phyloP scores from a whole-genome alignment of 768 basidiomycete genomes.

The Phanerochaete sordida region DNA sequence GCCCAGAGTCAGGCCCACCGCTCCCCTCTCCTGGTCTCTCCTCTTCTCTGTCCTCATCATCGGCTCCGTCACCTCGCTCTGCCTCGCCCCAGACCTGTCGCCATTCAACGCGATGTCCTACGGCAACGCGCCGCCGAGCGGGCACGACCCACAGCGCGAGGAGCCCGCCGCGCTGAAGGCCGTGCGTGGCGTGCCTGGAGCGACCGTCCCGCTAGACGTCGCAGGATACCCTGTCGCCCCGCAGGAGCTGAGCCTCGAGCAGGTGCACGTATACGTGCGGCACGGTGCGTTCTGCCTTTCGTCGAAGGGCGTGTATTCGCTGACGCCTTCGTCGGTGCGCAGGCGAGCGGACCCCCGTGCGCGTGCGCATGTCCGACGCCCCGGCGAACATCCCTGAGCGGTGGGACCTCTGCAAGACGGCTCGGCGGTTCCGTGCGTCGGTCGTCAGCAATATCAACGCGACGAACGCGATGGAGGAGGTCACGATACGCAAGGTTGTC shows the following conservation, averaged over 20 bases:
- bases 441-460: slow-evolving; percentile 34
- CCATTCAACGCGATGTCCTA: background rate
- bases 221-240: slow-evolving; percentile 60
- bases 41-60: background rate
- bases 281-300: slow-evolving; percentile 50
- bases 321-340: background rate
- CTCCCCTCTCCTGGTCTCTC: background rate
- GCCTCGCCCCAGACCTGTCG: background rate
- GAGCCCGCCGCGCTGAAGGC: background rate
- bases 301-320: background rate
- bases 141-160: background rate
- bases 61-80: background rate
- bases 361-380: slow-evolving; percentile 53
- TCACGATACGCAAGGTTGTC: slow-evolving; percentile 44
- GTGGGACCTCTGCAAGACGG: slow-evolving; percentile 64
- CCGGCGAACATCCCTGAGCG: slow-evolving; percentile 65
- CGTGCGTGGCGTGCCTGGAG: background rate
- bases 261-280: slow-evolving; percentile 72
- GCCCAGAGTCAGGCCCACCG: background rate
- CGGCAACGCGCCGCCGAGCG: background rate
- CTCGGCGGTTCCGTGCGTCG: slow-evolving; percentile 45
- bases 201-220: slow-evolving; percentile 42
- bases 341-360: slow-evolving; percentile 82
- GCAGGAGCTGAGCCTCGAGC: slow-evolving; percentile 51
- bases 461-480: slow-evolving; percentile 18